Percentiles rank a stretch among this genome's conserved stretches.
Conservation (phyloP, 2,329 filamentous ascomycete genomes). For the Tolypocladium pustulatum region DNA sequence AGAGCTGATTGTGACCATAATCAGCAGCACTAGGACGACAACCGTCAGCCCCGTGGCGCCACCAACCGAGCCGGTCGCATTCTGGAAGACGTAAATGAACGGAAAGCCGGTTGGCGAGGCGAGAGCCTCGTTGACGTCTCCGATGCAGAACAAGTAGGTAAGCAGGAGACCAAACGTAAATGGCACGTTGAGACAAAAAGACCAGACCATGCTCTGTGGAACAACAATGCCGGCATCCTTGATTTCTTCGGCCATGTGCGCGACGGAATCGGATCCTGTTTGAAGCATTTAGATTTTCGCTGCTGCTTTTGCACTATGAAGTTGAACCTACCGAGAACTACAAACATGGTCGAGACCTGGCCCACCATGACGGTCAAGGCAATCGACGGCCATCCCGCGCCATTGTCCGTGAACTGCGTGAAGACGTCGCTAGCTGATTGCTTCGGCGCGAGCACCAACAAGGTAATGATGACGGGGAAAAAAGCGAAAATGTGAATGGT, state of each 20-base stretch:
- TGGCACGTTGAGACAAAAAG: conserved; percentile 9
- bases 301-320: too few relatives aligned
- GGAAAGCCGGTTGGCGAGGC: conserved; percentile 11
- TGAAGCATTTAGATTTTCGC: too few relatives aligned
- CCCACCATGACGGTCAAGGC: conserved; percentile 7
- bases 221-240: conserved; percentile 8
- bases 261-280: conserved; percentile 7
- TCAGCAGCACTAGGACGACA: conserved; percentile 14
- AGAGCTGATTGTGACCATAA: conserved; percentile 15
- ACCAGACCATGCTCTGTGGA: conserved; percentile 8
- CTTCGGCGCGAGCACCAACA: conserved; percentile 5
- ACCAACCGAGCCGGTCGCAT: conserved; percentile 9
- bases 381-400: conserved; percentile 5
- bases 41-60: conserved; percentile 14
- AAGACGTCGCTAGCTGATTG: conserved; percentile 4
- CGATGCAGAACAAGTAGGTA: conserved; percentile 12
- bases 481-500: conserved; percentile 7
- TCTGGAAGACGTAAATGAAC: conserved; percentile 17
- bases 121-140: conserved; percentile 4
- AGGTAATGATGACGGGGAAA: conserved; percentile 6
- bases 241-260: conserved; percentile 10
- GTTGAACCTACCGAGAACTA: conserved; percentile 2
- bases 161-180: conserved; percentile 12
- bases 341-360: conserved; percentile 5
- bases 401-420: conserved; percentile 5